These are phyloP conservation scores for Terfezia boudieri DNA, from an alignment of 495 filamentous ascomycete species.

Conservation along the genomic window DNA sequence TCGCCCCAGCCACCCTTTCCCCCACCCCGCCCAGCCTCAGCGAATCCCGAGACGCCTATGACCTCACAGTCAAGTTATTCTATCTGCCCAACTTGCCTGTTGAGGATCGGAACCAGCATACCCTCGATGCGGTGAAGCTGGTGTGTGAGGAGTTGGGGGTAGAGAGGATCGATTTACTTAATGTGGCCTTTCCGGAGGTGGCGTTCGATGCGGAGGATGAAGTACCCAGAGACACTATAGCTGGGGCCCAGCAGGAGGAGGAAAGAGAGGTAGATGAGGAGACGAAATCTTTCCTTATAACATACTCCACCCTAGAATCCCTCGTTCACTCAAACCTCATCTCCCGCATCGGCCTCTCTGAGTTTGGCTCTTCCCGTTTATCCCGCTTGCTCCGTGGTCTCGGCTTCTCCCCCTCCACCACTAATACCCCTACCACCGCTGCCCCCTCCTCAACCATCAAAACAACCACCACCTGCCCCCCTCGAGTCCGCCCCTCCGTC, in stretches of 20 bases:
- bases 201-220: constrained; percentile 85
- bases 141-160: constrained; percentile 52
- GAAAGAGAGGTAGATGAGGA: constrained; percentile 24
- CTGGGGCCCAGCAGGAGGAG: too few species aligned
- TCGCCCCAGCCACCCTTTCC: background rate
- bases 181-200: constrained; percentile 81
- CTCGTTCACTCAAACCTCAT: constrained; percentile 51
- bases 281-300: constrained; percentile 38
- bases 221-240: constrained; percentile 15
- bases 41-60: constrained; percentile 15
- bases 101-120: constrained; percentile 16
- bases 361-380: constrained; percentile 71
- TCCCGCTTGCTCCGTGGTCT: constrained; percentile 32
- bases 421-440: too few species aligned
- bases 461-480: too few species aligned
- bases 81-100: constrained; percentile 11
- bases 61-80: constrained; percentile 18
- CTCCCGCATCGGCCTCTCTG: constrained; percentile 56
- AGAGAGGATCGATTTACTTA: constrained; percentile 60
- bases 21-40: constrained; percentile 3
- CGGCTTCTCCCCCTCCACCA: too few species aligned
- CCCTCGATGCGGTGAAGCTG: constrained; percentile 28
- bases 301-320: constrained; percentile 49
- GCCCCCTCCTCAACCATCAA: too few species aligned
- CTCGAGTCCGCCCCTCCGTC: constrained; percentile 45